A percentile compares a stretch with the other conserved stretches of the same genome.
Evolutionary conservation across 2,329 filamentous ascomycete genomes (phyloP).

Genomic region (Orbilia brochopaga): DNA sequence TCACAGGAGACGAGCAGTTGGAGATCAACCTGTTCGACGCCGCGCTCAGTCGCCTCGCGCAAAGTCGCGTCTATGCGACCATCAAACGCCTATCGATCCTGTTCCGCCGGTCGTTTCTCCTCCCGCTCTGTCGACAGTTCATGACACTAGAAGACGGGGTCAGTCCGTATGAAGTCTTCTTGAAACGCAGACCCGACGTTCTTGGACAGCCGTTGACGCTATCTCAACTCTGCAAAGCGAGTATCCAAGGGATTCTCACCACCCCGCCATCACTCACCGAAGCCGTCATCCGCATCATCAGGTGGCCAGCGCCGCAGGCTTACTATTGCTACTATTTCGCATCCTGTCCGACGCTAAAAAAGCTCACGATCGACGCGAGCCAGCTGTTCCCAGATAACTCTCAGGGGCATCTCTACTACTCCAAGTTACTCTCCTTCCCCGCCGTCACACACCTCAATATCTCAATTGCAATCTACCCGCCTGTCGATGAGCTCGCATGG

Average conservation of each 20-base stretch:
- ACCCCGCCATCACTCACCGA: not conserved
- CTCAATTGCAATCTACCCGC: not conserved
- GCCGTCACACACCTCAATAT: not conserved
- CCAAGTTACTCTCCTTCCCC: not conserved
- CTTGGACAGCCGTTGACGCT: not conserved
- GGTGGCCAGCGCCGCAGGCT: not conserved
- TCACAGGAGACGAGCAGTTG: not conserved
- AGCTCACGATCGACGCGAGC: not conserved
- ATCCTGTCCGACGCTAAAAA: not conserved
- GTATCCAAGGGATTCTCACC: not conserved
- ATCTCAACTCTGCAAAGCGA: not conserved
- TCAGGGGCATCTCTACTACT: not conserved
- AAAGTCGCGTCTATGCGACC: not conserved
- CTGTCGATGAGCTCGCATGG: not conserved
- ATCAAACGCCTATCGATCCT: not conserved
- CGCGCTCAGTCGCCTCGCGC: not conserved
- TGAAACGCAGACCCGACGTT: not conserved
- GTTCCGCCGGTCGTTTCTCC: not conserved
- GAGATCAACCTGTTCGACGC: not conserved
- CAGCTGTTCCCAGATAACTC: not conserved
- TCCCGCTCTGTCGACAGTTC: not conserved
- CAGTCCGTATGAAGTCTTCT: not conserved
- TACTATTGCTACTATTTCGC: not conserved
- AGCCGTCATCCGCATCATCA: not conserved
- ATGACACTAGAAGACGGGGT: not conserved